Conservation (phyloP, 345 rosid species). For the Brassica incana region DNA sequence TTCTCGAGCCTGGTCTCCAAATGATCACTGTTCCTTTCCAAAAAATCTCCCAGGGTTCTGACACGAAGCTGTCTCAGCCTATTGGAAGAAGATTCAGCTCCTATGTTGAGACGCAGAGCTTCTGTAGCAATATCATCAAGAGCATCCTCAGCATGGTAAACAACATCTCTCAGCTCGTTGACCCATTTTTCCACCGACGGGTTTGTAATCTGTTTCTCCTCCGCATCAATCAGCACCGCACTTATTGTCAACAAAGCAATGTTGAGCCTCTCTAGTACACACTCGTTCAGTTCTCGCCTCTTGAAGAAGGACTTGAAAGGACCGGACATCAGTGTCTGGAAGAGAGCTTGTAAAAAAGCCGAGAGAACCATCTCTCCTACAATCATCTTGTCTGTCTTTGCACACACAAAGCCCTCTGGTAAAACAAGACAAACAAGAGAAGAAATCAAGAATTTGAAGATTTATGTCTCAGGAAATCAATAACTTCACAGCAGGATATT, state of each 20-base stretch:
- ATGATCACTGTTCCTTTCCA: slow-evolving; percentile 27
- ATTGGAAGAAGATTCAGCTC: slow-evolving; percentile 27
- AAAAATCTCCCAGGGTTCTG: slow-evolving; percentile 25
- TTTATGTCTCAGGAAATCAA: slow-evolving; percentile 1
- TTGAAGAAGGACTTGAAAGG: slow-evolving; percentile 25
- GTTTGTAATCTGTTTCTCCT: slow-evolving; percentile 41
- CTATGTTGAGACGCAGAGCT: slow-evolving; percentile 31
- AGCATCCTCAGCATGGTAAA: slow-evolving; percentile 43
- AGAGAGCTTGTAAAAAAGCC: slow-evolving; percentile 37
- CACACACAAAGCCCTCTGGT: neutral
- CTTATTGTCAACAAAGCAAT: slow-evolving; percentile 30
- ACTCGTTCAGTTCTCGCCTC: slow-evolving; percentile 25
- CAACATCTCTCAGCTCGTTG: slow-evolving; percentile 39
- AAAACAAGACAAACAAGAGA: slow-evolving; percentile 6
- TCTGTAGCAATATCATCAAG: slow-evolving; percentile 39
- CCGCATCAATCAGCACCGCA: slow-evolving; percentile 43
- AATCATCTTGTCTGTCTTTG: neutral
- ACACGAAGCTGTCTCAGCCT: slow-evolving; percentile 21
- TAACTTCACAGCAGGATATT: neutral
- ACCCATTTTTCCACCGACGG: slow-evolving; percentile 38
- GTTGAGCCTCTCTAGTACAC: slow-evolving; percentile 35
- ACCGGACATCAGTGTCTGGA: slow-evolving; percentile 31
- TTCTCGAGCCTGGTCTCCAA: slow-evolving; percentile 35
- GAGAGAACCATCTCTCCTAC: slow-evolving; percentile 19
- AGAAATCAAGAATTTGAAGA: slow-evolving; percentile 1